phyloP scores from a whole-genome alignment of 306 rosid genomes.

The Acmispon strigosus region DNA sequence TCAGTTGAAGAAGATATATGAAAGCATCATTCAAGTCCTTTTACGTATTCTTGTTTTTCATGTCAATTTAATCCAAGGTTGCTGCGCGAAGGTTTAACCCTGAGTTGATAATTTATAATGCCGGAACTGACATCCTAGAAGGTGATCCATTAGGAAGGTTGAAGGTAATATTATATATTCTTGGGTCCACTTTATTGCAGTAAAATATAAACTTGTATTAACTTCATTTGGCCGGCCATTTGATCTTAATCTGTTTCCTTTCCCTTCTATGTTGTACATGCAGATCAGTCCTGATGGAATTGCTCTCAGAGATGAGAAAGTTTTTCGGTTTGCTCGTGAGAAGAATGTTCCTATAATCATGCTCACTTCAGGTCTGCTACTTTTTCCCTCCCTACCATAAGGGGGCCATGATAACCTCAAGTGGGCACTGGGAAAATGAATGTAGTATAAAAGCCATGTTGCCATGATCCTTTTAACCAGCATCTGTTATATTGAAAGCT shows the following conservation, averaged over 20 bases:
- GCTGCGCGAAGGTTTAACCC: constrained; percentile 59
- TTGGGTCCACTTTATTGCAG: constrained; percentile 12
- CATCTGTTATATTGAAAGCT: too few relatives aligned
- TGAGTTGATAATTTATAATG: constrained; percentile 76
- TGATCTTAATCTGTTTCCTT: background rate
- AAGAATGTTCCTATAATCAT: constrained; percentile 77
- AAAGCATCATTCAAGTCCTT: background rate
- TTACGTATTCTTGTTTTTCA: constrained; percentile 4
- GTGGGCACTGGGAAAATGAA: background rate
- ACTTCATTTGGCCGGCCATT: constrained; percentile 12
- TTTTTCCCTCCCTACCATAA: background rate
- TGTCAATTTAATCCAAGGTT: constrained; percentile 42
- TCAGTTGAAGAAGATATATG: background rate
- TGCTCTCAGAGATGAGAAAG: constrained; percentile 79
- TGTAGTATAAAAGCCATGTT: too few relatives aligned
- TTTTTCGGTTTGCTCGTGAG: constrained; percentile 68
- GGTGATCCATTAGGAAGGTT: constrained; percentile 89
- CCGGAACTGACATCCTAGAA: constrained; percentile 94
- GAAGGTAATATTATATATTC: constrained; percentile 45
- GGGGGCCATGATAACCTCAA: background rate
- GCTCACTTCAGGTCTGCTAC: constrained; percentile 84
- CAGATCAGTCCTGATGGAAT: constrained; percentile 91
- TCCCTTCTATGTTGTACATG: constrained; percentile 18
- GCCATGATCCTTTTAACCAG: too few relatives aligned
- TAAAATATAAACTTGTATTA: constrained; percentile 10